Evolutionary conservation across 2,329 filamentous ascomycete species (phyloP).

Genomic region (Colletotrichum sp.): DNA sequence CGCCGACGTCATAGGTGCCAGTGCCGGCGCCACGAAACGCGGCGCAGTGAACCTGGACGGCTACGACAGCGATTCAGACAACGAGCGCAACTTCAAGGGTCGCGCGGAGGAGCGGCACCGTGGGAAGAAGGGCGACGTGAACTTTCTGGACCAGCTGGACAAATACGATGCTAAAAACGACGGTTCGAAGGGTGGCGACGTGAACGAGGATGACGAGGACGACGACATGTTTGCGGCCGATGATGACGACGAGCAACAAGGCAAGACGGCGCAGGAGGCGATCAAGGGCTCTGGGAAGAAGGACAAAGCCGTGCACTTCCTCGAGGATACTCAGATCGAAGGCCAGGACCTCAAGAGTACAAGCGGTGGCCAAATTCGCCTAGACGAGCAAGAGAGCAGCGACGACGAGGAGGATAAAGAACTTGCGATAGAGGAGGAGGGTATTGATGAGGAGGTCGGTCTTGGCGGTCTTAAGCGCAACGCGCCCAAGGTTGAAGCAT

Average conservation of each 20-base stretch:
- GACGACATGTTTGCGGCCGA: slow-evolving; percentile 82
- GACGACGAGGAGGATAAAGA: slow-evolving; percentile 75
- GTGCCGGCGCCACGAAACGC: slow-evolving; percentile 78
- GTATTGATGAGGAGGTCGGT: slow-evolving; percentile 86
- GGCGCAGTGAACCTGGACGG: slow-evolving; percentile 96
- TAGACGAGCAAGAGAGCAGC: slow-evolving; percentile 61
- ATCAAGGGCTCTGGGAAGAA: slow-evolving; percentile 49
- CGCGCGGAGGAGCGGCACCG: slow-evolving; percentile 67
- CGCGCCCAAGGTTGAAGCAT: slow-evolving; percentile 92
- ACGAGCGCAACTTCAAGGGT: slow-evolving; percentile 80
- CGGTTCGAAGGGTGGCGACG: slow-evolving; percentile 34
- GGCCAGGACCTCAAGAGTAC: slow-evolving; percentile 80
- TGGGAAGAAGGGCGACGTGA: slow-evolving; percentile 47
- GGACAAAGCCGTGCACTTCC: slow-evolving; percentile 65
- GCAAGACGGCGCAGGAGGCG: slow-evolving; percentile 26
- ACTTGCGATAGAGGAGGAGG: slow-evolving; percentile 76
- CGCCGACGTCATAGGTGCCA: slow-evolving; percentile 89
- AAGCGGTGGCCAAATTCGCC: slow-evolving; percentile 72
- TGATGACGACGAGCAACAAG: slow-evolving; percentile 53
- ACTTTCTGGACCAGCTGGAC: slow-evolving; percentile 58
- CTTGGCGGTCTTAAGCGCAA: slow-evolving; percentile 90
- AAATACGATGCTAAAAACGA: slow-evolving; percentile 54
- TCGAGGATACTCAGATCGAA: slow-evolving; percentile 69
- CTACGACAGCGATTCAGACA: slow-evolving; percentile 92
- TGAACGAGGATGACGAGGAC: slow-evolving; percentile 46